Evolutionary conservation across 2,329 filamentous ascomycete genomes (phyloP), one percentile per base, ranked within the genome.

Genomic region (Fusarium devonianum): DNA sequence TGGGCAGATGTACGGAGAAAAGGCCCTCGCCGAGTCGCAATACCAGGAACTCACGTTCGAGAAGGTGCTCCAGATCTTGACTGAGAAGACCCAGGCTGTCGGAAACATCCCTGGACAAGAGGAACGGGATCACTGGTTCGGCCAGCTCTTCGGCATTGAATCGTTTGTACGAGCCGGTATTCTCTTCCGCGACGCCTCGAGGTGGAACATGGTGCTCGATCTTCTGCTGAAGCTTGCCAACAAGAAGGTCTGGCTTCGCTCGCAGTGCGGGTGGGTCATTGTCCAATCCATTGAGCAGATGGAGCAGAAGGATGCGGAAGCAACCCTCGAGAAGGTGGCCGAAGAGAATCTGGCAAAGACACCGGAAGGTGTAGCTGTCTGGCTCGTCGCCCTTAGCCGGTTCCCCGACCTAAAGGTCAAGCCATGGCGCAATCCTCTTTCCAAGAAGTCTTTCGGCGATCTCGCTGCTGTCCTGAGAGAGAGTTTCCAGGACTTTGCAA

Each of bases 281-380:
- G 87, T 89, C 33, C 85, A 91, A 66, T 85, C 87, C 11, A 71
- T 94, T 26, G 79, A 81, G 22, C 84, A 86, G 64, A 83, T 83
- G 76, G 74, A 75, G 26, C 72, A 81, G 60, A 75, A 79, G 47
- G 81, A 84, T 46, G 83, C 83, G 1, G 79, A 86, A 63, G 72
- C 77, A 18, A 85, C 88, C 0, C 75, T 95, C 25, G 74, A 83
- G 50, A 81, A 79, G 28, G 67, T 96, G 7, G 77, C 78, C 14
- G 78, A 83, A 12, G 80, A 83, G 37, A 86, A 88, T 8, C 76
- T 95, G 37, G 84, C 86, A 7, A 88, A 88, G 69, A 93, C 92
- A 0, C 88, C 92, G 0, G 93, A 97, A 69, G 93, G 92, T 6
- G 85, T 97, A 16, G 91, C 90, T 1, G 84, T 97, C 47, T 97